Evolutionary conservation across 2,329 filamentous ascomycete species (phyloP), one percentile per base, ranked within the genome.

Genomic region (Epichloe amarillans): DNA sequence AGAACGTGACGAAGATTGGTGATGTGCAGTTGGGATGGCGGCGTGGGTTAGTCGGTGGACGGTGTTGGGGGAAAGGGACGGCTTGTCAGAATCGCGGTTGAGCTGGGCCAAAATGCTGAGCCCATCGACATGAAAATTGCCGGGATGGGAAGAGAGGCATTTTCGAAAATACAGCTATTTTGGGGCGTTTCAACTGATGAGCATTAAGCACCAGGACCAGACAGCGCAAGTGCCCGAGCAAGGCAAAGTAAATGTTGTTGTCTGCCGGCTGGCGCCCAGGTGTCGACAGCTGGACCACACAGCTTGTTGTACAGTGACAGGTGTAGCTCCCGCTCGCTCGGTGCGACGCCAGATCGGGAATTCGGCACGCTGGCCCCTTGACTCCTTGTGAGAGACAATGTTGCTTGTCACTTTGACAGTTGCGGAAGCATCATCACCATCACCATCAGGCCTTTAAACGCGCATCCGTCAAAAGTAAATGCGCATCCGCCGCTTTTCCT

Each of bases 301-400:
- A 33, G n/a, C 26, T 46, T 46, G 43, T 35, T 46, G 43, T 35
- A 23, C 17, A 19, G 17, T 19, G 17, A 19, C 17, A 19, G 17
- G 17, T 19, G 19, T 21, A 21, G 39, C 33, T 43, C 19, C 23
- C 15, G 40, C 33, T 5, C 21, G n/a, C 40, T 5, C 21, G n/a
- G 39, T 49, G 40, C 30, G 33, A 49, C 47, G 33, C 33, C 47
- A 49, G 30, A 37, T 30, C 47, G 47, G 47, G 14, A 49, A 49
- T 21, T 43, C 47, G 47, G 47, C 47, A 49, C 33, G 46, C 17
- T n/a, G 23, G 45, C 11, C 38, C 26, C 17, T 35, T n/a, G 19
- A 21, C 39, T 30, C 8, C n/a, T 19, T 4, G 7, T 38, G 17
- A 37, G 8, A 17, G 19, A 11, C 45, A 30, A n/a, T 1, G 8